Percentiles rank a stretch among this genome's conserved stretches.
phyloP scores from a whole-genome alignment of 352 stramenopile genomes.

The Blastocystis sp. region DNA sequence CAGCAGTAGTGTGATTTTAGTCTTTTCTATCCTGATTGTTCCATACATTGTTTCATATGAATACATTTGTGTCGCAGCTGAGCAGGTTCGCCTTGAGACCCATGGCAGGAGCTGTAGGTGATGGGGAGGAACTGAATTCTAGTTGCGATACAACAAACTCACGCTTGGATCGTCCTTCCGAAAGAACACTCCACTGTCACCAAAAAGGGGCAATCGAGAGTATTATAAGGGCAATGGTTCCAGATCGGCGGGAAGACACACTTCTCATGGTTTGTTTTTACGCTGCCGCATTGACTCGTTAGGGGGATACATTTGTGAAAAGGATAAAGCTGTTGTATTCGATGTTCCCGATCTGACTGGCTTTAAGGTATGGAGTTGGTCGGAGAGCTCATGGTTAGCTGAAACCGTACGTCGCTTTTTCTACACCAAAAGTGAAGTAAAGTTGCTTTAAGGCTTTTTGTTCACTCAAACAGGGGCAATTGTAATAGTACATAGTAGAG shows the following conservation, averaged over 20 bases:
- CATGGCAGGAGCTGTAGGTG: conserved; percentile 21
- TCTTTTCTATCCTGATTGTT: not conserved
- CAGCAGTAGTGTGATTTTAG: not conserved
- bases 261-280: not conserved
- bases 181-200: conserved; percentile 54
- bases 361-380: conserved; percentile 27
- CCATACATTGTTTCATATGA: not conserved
- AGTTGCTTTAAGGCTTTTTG: not conserved
- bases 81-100: not conserved
- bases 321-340: conserved; percentile 49
- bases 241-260: conserved; percentile 47
- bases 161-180: conserved; percentile 29
- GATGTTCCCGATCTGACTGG: conserved; percentile 60
- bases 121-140: not conserved
- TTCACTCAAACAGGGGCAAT: not conserved
- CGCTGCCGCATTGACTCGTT: not conserved
- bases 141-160: conserved; percentile 55
- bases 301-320: conserved; percentile 49
- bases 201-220: conserved; percentile 41
- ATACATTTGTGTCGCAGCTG: not conserved
- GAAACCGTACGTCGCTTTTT: conserved; percentile 56
- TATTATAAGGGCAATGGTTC: conserved; percentile 61
- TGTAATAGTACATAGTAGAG: not conserved
- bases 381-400: conserved; percentile 6
- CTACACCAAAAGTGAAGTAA: conserved; percentile 52